Evolutionary conservation across 2,329 filamentous ascomycete genomes (phyloP), one percentile per base, ranked within the genome.

Genomic region (Ceratocystis eucalypticola): DNA sequence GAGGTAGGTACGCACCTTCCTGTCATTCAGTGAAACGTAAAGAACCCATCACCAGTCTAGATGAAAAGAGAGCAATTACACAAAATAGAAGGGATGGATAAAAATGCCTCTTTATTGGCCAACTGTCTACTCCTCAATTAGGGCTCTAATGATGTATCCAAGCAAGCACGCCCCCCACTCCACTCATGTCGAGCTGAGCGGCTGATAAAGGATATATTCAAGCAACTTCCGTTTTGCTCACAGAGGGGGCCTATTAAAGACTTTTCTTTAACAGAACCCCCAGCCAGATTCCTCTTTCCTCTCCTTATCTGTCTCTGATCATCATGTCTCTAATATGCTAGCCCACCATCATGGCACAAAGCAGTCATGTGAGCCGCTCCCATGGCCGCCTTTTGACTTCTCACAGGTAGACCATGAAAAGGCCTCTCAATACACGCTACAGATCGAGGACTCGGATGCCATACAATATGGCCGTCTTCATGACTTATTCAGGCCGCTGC

Each of bases 381-480:
- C 55, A 37, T 59, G 55, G 55, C 55, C 55, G 17, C 28, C 30
- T 20, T 59, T 33, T 33, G 55, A 37, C 30, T 59, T 20, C 25
- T 59, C 55, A 1, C 55, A n/a, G 12, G 55, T 59, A 3, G 28
- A 59, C 30, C 55, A 59, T 20, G 25, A 37, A 33, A 59, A 59
- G 7, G 55, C 55, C 30, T 30, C 55, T 17, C 28, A 59, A 25
- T 59, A 59, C 55, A 59, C 30, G 7, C 28, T 33, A 8, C 55
- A 59, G 55, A 17, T 59, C 17, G 55, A n/a, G 55, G 69, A 72
- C 71, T 64, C 33, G 46, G 63, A 57, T 62, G 61, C 61, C 66
- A 15, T 55, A 28, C 33, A 67, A 59, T 69, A 69, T 69, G 69
- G 65, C 66, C 53, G 67, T 69, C 69, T 70, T 65, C 33, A 68